Percentiles rank a stretch among this genome's conserved stretches.
phyloP scores from a whole-genome alignment of 768 basidiomycete species.

The Calocybe gangraenosa region DNA sequence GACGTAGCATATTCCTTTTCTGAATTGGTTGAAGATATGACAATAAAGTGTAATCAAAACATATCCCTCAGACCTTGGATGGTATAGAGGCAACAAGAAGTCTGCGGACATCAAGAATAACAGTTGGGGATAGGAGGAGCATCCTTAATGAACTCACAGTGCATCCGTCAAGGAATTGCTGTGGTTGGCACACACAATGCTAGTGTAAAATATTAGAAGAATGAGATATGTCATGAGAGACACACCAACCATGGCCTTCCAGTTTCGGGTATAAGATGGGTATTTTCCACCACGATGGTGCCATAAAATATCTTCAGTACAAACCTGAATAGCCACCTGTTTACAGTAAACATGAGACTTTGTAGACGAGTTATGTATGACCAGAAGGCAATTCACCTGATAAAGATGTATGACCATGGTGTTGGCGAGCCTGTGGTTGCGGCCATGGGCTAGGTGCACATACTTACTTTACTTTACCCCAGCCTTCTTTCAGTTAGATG shows the following conservation, averaged over 20 bases:
- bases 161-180: slow-evolving; percentile 85
- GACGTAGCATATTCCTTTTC: slow-evolving; percentile 74
- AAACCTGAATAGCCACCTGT: slow-evolving; percentile 68
- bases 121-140: neutral
- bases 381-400: slow-evolving; percentile 49
- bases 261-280: slow-evolving; percentile 61
- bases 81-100: slow-evolving; percentile 75
- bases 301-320: slow-evolving; percentile 92
- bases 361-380: neutral
- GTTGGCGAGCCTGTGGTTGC: slow-evolving; percentile 31
- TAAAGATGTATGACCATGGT: slow-evolving; percentile 62
- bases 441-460: slow-evolving; percentile 10
- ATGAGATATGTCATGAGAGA: neutral
- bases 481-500: too few relatives aligned
- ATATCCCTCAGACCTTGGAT: slow-evolving; percentile 40
- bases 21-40: slow-evolving; percentile 20
- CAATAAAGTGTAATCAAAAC: slow-evolving; percentile 4
- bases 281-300: slow-evolving; percentile 80
- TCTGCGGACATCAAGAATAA: slow-evolving; percentile 28
- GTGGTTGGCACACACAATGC: slow-evolving; percentile 85
- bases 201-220: slow-evolving; percentile 23
- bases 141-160: slow-evolving; percentile 39
- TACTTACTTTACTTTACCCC: too few relatives aligned
- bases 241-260: slow-evolving; percentile 67
- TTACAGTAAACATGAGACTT: neutral